phyloP scores from a whole-genome alignment of 2,329 filamentous ascomycete species.

The Elsinoe necatrix region DNA sequence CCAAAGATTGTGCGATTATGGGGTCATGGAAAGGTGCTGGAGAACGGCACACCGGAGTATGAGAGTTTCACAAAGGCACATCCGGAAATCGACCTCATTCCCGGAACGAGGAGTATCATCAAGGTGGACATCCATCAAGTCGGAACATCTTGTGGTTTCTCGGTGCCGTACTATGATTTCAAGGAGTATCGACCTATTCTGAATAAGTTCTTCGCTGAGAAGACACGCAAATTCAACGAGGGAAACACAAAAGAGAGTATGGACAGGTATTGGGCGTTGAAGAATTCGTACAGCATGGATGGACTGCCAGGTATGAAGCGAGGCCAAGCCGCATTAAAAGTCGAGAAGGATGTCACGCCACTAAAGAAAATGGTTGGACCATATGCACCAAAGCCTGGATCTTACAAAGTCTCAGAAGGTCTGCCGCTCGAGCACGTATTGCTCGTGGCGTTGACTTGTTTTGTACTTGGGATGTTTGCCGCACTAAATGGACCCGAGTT shows the following conservation, averaged over 20 bases:
- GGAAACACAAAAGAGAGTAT: constrained; percentile 35
- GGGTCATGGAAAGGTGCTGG: constrained; percentile 33
- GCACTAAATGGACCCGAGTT: background rate
- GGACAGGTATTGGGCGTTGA: constrained; percentile 40
- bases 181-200: constrained; percentile 33
- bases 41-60: constrained; percentile 32
- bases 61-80: constrained; percentile 28
- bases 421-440: constrained; percentile 7
- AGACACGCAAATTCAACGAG: constrained; percentile 28
- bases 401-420: background rate
- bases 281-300: constrained; percentile 37
- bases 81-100: constrained; percentile 28
- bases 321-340: constrained; percentile 30
- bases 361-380: constrained; percentile 38
- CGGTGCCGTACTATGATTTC: constrained; percentile 39
- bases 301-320: constrained; percentile 37
- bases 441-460: constrained; percentile 1
- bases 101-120: constrained; percentile 34
- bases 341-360: constrained; percentile 30
- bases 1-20: constrained; percentile 38
- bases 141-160: constrained; percentile 36
- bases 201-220: constrained; percentile 36
- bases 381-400: constrained; percentile 23
- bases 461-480: background rate
- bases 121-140: constrained; percentile 38